These are phyloP conservation scores for Cladosporium cucumerinum DNA, from an alignment of 2,329 filamentous ascomycete species.

Conservation along the genomic window DNA sequence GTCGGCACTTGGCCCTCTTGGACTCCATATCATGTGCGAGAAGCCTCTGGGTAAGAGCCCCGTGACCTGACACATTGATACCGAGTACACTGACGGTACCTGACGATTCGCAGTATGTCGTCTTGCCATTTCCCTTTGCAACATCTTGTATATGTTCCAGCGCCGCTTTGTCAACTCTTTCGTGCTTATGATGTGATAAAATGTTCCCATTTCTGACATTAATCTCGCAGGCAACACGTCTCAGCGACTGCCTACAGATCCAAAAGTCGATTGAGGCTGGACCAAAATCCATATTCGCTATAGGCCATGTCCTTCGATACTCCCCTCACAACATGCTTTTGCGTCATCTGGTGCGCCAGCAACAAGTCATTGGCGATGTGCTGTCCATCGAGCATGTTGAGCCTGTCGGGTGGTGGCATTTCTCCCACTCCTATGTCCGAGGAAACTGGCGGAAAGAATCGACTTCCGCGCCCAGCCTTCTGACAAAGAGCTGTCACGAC, in stretches of 20 bases:
- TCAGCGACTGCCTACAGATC: constrained; percentile 75
- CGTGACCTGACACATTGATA: not conserved
- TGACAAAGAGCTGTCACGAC: constrained; percentile 96
- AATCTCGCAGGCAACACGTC: constrained; percentile 57
- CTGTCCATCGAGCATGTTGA: constrained; percentile 87
- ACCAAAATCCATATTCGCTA: constrained; percentile 65
- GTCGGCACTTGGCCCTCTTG: constrained; percentile 63
- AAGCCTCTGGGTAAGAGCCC: constrained; percentile 63
- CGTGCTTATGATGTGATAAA: not conserved
- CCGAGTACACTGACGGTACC: not conserved
- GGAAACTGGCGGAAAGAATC: constrained; percentile 90
- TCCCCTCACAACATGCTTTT: constrained; percentile 88
- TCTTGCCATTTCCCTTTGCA: not conserved
- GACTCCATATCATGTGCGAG: constrained; percentile 86
- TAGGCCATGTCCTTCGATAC: constrained; percentile 91
- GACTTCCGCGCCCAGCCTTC: constrained; percentile 71
- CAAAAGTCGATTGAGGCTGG: constrained; percentile 31
- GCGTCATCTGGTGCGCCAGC: constrained; percentile 70
- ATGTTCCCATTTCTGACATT: not conserved
- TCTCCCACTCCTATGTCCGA: constrained; percentile 82
- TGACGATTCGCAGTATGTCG: not conserved
- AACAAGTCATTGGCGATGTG: constrained; percentile 77
- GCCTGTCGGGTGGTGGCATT: constrained; percentile 96
- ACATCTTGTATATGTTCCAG: not conserved
- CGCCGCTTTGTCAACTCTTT: not conserved